Evolutionary conservation across 176 grass and related monocot species (phyloP).

Genomic region (Oryza punctata): DNA sequence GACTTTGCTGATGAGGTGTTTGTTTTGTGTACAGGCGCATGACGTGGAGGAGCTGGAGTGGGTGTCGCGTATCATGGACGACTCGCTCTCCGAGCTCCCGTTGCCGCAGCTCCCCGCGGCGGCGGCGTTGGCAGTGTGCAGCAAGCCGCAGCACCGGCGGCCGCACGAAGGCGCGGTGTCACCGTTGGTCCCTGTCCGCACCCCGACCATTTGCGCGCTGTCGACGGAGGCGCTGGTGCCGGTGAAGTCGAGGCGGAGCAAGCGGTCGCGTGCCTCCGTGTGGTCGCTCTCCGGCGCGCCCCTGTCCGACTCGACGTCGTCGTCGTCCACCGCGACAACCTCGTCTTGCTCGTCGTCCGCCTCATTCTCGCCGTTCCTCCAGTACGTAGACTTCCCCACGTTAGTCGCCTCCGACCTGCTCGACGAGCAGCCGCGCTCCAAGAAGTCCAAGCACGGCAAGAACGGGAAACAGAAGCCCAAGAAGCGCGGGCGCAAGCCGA

Average conservation of each 20-base stretch:
- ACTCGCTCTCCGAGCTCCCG: slow-evolving; percentile 69
- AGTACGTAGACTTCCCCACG: slow-evolving; percentile 23
- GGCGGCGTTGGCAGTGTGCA: background rate
- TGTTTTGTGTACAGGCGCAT: slow-evolving; percentile 47
- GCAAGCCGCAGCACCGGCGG: slow-evolving; percentile 5
- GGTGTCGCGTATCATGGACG: slow-evolving; percentile 89
- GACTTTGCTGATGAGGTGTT: slow-evolving; percentile 15
- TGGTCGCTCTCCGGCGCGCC: slow-evolving; percentile 66
- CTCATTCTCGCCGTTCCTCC: slow-evolving; percentile 46
- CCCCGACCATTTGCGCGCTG: slow-evolving; percentile 59
- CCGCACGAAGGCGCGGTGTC: background rate
- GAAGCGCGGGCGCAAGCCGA: slow-evolving; percentile 94
- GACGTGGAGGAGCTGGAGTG: slow-evolving; percentile 91
- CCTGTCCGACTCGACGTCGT: slow-evolving; percentile 46
- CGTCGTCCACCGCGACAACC: slow-evolving; percentile 49
- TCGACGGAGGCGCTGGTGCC: slow-evolving; percentile 75
- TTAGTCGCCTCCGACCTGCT: background rate
- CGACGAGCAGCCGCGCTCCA: slow-evolving; percentile 4
- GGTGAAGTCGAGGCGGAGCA: slow-evolving; percentile 79
- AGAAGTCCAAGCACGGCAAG: slow-evolving; percentile 52
- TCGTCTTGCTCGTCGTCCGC: slow-evolving; percentile 64
- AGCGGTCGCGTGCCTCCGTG: slow-evolving; percentile 51
- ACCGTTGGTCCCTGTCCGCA: slow-evolving; percentile 4
- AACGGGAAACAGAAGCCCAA: slow-evolving; percentile 49
- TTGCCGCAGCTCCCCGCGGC: slow-evolving; percentile 10